Percentiles rank a stretch among this genome's conserved stretches.
Evolutionary conservation across 75 land plant species (phyloP).

Genomic region (Pinus albicaulis): DNA sequence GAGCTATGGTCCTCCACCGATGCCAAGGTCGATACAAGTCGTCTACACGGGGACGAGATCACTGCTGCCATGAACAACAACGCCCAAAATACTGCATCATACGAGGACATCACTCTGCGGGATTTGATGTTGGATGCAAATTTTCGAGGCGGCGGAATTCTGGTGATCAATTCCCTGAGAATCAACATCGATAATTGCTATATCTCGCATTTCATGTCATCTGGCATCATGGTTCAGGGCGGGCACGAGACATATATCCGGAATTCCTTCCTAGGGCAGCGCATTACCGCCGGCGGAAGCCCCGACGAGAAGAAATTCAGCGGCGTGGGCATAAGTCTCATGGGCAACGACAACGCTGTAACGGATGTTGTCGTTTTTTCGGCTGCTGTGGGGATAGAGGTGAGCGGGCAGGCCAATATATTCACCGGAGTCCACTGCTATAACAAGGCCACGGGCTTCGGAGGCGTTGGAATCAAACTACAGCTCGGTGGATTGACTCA

Average conservation of each 20-base stretch:
- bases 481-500: conserved; percentile 56
- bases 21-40: background rate
- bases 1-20: conserved; percentile 54
- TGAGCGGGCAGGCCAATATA: conserved; percentile 73
- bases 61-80: background rate
- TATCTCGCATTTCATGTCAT: conserved; percentile 60
- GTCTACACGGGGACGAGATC: background rate
- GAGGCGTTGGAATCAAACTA: conserved; percentile 73
- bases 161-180: conserved; percentile 56
- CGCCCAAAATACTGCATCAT: conserved; percentile 16
- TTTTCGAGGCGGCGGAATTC: conserved; percentile 71
- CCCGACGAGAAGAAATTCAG: conserved; percentile 55
- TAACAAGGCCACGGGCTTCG: conserved; percentile 81
- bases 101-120: conserved; percentile 63
- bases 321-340: conserved; percentile 66
- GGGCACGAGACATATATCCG: conserved; percentile 82
- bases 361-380: conserved; percentile 88
- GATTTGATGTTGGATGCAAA: conserved; percentile 72
- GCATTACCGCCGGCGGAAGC: conserved; percentile 74
- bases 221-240: conserved; percentile 60
- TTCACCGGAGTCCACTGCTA: conserved; percentile 76
- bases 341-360: conserved; percentile 76
- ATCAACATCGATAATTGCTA: conserved; percentile 67
- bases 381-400: conserved; percentile 56
- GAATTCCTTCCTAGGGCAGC: conserved; percentile 77